Evolutionary conservation across 148 eudicot genomes (phyloP).

Genomic region (Vaccinium corymbosum): DNA sequence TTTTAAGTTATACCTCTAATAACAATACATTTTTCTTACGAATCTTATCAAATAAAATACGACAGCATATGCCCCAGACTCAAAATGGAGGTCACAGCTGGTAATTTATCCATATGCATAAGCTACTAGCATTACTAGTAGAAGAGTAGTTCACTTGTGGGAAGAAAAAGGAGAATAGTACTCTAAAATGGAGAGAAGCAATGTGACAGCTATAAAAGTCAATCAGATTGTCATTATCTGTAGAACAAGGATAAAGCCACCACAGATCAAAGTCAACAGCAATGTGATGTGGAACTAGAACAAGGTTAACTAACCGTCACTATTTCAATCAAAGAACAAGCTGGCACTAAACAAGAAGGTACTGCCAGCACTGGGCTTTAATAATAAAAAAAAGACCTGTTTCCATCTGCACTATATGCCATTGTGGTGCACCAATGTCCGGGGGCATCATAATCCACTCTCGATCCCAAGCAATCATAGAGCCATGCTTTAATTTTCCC

Average conservation of each 20-base stretch:
- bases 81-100: slow-evolving; percentile 2
- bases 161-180: neutral
- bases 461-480: slow-evolving; percentile 61
- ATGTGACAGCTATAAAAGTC: neutral
- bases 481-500: slow-evolving; percentile 83
- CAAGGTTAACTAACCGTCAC: neutral
- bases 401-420: slow-evolving; percentile 73
- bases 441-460: slow-evolving; percentile 74
- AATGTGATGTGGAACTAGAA: neutral
- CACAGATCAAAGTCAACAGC: neutral
- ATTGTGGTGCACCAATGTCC: slow-evolving; percentile 66
- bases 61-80: neutral
- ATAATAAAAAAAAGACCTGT: slow-evolving; percentile 34
- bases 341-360: neutral
- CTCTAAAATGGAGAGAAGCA: neutral
- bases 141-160: neutral
- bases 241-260: neutral
- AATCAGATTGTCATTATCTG: neutral
- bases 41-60: neutral
- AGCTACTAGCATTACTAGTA: neutral
- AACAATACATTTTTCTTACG: neutral
- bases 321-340: neutral
- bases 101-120: neutral
- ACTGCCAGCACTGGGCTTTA: neutral
- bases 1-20: neutral